phyloP scores from a whole-genome alignment of 805 yeast species.

The Crinitomyces ghanaensis region DNA sequence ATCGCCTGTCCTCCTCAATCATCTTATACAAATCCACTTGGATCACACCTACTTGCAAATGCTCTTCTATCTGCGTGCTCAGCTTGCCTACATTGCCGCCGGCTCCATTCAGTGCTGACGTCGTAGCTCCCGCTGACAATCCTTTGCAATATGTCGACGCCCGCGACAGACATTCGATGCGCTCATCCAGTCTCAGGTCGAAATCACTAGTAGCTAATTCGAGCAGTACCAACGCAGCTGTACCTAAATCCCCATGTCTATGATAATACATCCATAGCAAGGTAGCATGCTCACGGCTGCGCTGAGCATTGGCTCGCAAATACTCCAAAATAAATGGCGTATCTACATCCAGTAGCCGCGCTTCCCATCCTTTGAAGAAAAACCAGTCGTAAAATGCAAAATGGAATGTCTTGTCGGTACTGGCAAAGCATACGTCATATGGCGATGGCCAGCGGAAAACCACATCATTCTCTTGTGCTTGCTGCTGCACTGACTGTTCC shows the following conservation, averaged over 20 bases:
- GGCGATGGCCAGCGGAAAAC: too few species aligned
- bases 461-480: slow-evolving; percentile 50
- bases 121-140: slow-evolving; percentile 59
- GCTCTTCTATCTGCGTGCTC: slow-evolving; percentile 58
- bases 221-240: slow-evolving; percentile 76
- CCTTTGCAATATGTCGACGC: slow-evolving; percentile 91
- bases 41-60: slow-evolving; percentile 74
- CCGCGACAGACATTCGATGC: slow-evolving; percentile 81
- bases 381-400: slow-evolving; percentile 91
- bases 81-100: slow-evolving; percentile 36
- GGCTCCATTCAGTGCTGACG: slow-evolving; percentile 51
- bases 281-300: slow-evolving; percentile 64
- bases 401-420: slow-evolving; percentile 78
- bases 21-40: slow-evolving; percentile 51
- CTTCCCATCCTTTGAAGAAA: slow-evolving; percentile 63
- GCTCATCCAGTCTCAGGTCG: slow-evolving; percentile 50
- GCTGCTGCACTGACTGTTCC: slow-evolving; percentile 17
- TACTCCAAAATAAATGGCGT: slow-evolving; percentile 74
- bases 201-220: slow-evolving; percentile 66
- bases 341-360: slow-evolving; percentile 63
- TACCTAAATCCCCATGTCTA: slow-evolving; percentile 61
- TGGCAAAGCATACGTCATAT: slow-evolving; percentile 63
- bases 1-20: slow-evolving; percentile 29
- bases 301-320: slow-evolving; percentile 38
- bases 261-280: slow-evolving; percentile 84